Evolutionary conservation across 768 basidiomycete genomes (phyloP), one percentile per base, ranked within the genome.

Genomic region (Naganishia friedmannii): DNA sequence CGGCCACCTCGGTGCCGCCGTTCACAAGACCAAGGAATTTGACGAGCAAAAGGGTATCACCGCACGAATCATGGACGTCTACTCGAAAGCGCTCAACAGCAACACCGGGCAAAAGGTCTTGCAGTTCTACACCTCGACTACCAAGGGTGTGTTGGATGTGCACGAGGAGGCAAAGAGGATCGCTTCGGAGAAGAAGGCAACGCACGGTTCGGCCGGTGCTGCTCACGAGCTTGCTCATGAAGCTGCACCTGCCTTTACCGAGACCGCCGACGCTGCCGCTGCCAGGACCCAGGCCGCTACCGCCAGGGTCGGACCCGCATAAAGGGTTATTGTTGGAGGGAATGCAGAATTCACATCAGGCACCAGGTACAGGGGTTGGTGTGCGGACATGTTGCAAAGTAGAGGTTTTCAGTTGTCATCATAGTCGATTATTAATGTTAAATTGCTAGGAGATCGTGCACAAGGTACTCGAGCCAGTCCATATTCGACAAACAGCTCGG

Each of bases 121-220:
- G 81, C 71, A 82, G 0, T 97, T 96, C 84, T 97, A 96, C 84
- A 95, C 94, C 17, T 82, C 83, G 53, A 94, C 92, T 9, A 85
- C 88, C 23, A 97, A 96, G 83, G 91, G 94, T 81, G 88, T 92
- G 31, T 76, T 86, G 23, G 93, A 97, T 77, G 93, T 97, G 57
- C 93, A 96, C 77, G 91, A 93, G 77, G 94, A 97, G 82, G 94
- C 94, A 1, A 83, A 85, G 70, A 87, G 94, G 34, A 91, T 97
- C 76, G 87, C 88, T 31, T 60, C 55, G 28, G 68, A 69, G 68
- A 69, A 69, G 68, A 69, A 58, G 68, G 46, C 57, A 2, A 63
- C 57, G 17, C 56, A 53, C n/a, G 68, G 68, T 1, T 58, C 68
- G 45, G 39, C 31, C 34, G 42, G 42, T n/a, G 68, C 68, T n/a